These are phyloP conservation scores for Dicorynia guianensis DNA, from an alignment of 306 rosid species.

Conservation along the genomic window DNA sequence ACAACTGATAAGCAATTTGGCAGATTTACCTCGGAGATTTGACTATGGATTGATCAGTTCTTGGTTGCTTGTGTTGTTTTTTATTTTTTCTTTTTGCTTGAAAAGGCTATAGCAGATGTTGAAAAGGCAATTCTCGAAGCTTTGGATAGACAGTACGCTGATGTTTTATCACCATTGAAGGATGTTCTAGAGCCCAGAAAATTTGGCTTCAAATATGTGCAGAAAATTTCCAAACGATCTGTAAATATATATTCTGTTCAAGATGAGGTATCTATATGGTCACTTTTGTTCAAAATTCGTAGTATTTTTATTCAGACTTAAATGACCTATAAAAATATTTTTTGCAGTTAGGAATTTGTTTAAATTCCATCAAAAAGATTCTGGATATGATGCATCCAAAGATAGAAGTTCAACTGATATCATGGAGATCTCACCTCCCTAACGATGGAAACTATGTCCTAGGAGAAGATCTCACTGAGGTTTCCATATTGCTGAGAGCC, in stretches of 20 bases:
- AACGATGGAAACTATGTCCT: conserved; percentile 25
- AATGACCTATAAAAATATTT: background rate
- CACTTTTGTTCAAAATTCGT: background rate
- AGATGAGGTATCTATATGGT: conserved; percentile 37
- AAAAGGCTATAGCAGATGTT: conserved; percentile 46
- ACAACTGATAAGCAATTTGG: background rate
- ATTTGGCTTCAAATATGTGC: conserved; percentile 49
- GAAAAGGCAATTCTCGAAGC: conserved; percentile 46
- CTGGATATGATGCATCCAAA: conserved; percentile 46
- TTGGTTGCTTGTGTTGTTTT: background rate
- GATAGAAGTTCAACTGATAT: conserved; percentile 42
- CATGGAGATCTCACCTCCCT: conserved; percentile 38
- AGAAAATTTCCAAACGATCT: conserved; percentile 42
- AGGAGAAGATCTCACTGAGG: conserved; percentile 44
- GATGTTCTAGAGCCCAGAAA: conserved; percentile 43
- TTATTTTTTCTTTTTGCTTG: no score
- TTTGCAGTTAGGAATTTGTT: conserved; percentile 42
- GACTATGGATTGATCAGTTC: background rate
- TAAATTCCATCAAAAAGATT: conserved; percentile 47
- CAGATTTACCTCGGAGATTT: background rate
- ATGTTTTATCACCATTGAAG: conserved; percentile 43
- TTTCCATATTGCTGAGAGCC: conserved; percentile 36
- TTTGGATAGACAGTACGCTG: conserved; percentile 42
- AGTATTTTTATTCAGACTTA: background rate
- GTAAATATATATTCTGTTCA: conserved; percentile 37